A percentile compares a stretch with the other conserved stretches of the same genome.
phyloP scores from a whole-genome alignment of 345 rosid genomes.

The Noccaea caerulescens region DNA sequence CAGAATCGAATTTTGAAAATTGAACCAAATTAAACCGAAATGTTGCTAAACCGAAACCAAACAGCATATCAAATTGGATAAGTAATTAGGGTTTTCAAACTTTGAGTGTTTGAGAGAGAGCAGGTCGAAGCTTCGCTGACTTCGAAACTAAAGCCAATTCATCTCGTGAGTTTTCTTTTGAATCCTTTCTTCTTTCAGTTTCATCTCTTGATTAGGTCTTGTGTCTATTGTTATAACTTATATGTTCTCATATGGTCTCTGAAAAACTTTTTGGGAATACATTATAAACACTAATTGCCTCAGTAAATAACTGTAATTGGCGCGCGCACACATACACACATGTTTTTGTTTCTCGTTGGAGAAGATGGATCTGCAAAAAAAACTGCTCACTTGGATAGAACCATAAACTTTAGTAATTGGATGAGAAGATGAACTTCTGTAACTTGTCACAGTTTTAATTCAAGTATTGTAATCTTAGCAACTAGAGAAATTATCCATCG shows the following conservation, averaged over 20 bases:
- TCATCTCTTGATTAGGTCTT: conserved; percentile 9
- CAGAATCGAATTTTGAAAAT: not conserved
- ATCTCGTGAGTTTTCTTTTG: conserved; percentile 57
- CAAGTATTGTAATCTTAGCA: not conserved
- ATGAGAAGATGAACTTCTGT: not conserved
- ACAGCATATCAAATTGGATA: not conserved
- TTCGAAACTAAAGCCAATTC: conserved; percentile 71
- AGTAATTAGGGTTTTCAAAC: conserved; percentile 29
- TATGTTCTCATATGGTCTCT: conserved; percentile 1
- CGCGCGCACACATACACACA: not conserved
- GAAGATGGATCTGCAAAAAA: not conserved
- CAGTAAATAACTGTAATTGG: not conserved
- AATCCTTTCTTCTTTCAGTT: conserved; percentile 15
- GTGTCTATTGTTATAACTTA: not conserved
- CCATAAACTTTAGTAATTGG: not conserved
- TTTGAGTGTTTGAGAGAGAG: conserved; percentile 50
- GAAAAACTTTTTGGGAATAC: not conserved
- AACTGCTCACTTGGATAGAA: not conserved
- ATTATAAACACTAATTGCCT: conserved; percentile 5
- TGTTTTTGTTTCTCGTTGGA: not conserved
- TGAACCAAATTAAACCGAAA: conserved; percentile 11
- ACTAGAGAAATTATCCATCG: not conserved
- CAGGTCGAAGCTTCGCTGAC: conserved; percentile 76
- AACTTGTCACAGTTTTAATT: not conserved
- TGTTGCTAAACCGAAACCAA: not conserved